phyloP scores from a whole-genome alignment of 805 yeast genomes.

The Maudiozyma barnettii region DNA sequence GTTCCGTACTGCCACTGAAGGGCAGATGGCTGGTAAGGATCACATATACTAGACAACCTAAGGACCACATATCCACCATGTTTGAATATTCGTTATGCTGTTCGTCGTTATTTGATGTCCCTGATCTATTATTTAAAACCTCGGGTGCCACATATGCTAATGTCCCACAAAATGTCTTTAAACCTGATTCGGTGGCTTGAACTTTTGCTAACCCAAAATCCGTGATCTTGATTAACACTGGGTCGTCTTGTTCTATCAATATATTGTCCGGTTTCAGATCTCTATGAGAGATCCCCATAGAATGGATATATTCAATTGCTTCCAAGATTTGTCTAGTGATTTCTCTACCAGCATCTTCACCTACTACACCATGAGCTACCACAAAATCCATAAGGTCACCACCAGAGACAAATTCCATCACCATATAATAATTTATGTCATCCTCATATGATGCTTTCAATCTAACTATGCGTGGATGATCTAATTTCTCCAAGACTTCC shows the following conservation, averaged over 20 bases:
- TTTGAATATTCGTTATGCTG: slow-evolving; percentile 51
- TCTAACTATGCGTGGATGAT: slow-evolving; percentile 79
- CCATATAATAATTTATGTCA: slow-evolving; percentile 65
- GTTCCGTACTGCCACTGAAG: slow-evolving; percentile 87
- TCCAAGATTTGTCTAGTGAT: slow-evolving; percentile 74
- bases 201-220: slow-evolving; percentile 95
- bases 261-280: slow-evolving; percentile 96
- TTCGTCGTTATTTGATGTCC: slow-evolving; percentile 8
- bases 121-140: slow-evolving; percentile 42
- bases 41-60: slow-evolving; percentile 90
- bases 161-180: slow-evolving; percentile 97
- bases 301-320: slow-evolving; percentile 83
- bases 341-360: slow-evolving; percentile 83
- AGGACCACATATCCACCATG: slow-evolving; percentile 94
- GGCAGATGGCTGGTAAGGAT: slow-evolving; percentile 89
- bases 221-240: slow-evolving; percentile 83
- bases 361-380: slow-evolving; percentile 82
- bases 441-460: slow-evolving; percentile 83
- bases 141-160: slow-evolving; percentile 97
- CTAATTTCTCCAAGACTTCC: slow-evolving; percentile 62
- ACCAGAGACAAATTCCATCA: slow-evolving; percentile 93
- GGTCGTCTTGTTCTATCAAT: slow-evolving; percentile 81
- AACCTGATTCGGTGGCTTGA: slow-evolving; percentile 69
- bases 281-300: slow-evolving; percentile 86
- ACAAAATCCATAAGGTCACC: slow-evolving; percentile 98